These are phyloP conservation scores for Daedaleopsis nitida DNA, from an alignment of 768 basidiomycete genomes.

Conservation along the genomic window DNA sequence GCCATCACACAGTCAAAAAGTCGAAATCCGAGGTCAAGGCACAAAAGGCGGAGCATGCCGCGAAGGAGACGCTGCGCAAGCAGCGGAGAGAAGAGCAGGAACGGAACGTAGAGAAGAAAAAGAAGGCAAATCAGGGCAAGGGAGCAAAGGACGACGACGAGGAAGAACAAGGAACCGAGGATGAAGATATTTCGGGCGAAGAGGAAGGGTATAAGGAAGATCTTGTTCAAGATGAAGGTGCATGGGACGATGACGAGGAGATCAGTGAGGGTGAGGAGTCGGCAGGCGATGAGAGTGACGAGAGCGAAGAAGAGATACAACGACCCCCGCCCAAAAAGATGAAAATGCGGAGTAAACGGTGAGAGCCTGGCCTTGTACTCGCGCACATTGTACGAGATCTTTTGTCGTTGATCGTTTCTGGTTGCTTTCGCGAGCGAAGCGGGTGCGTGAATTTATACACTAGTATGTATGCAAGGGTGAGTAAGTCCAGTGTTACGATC, in stretches of 20 bases:
- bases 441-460: neutral
- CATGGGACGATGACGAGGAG: conserved; percentile 65
- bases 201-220: conserved; percentile 40
- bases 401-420: neutral
- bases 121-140: conserved; percentile 42
- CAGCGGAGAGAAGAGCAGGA: conserved; percentile 89
- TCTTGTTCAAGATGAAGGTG: conserved; percentile 27
- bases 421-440: neutral
- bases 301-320: conserved; percentile 43
- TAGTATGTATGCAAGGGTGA: neutral
- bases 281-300: conserved; percentile 46
- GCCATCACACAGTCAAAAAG: conserved; percentile 72
- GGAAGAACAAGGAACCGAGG: conserved; percentile 60
- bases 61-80: conserved; percentile 73
- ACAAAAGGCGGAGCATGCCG: conserved; percentile 74
- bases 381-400: neutral
- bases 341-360: conserved; percentile 52
- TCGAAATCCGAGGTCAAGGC: conserved; percentile 71
- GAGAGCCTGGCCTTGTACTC: conserved; percentile 1
- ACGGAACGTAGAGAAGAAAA: conserved; percentile 86
- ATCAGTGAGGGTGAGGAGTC: conserved; percentile 52
- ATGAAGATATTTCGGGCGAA: conserved; percentile 41
- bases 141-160: conserved; percentile 42
- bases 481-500: neutral
- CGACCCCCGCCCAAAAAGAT: conserved; percentile 57